Evolutionary conservation across 345 rosid species (phyloP).

Genomic region (Moringa oleifera): DNA sequence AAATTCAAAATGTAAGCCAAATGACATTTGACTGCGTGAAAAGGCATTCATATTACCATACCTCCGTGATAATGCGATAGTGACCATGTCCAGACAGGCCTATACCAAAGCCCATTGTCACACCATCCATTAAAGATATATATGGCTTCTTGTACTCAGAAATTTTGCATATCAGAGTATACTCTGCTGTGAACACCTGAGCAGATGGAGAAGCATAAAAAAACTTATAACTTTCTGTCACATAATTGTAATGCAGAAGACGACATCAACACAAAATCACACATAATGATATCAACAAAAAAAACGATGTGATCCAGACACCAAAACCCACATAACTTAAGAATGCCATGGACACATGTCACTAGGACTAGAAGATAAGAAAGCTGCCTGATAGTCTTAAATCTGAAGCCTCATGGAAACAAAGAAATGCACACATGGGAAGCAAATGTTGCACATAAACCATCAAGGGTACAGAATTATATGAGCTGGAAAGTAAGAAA

Average conservation of each 20-base stretch:
- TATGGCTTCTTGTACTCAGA: conserved; percentile 82
- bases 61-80: conserved; percentile 88
- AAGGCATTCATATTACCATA: conserved; percentile 15
- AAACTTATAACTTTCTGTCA: conserved; percentile 6
- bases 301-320: neutral
- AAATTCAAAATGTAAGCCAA: neutral
- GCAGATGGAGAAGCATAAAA: conserved; percentile 9
- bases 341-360: no score
- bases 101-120: conserved; percentile 93
- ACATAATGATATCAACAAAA: neutral
- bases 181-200: conserved; percentile 89
- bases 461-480: neutral
- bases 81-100: conserved; percentile 96
- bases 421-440: neutral
- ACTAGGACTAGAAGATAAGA: neutral
- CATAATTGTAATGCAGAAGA: neutral
- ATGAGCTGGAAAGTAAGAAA: neutral
- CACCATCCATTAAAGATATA: conserved; percentile 86
- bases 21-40: neutral
- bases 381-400: neutral
- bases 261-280: conserved; percentile 5
- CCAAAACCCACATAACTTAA: no score
- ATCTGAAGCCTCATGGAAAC: neutral
- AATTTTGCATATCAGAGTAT: conserved; percentile 83
- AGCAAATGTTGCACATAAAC: neutral